Percentiles rank a stretch among this genome's conserved stretches.
phyloP scores from a whole-genome alignment of 208 protist species.

The Acanthamoeba quina region DNA sequence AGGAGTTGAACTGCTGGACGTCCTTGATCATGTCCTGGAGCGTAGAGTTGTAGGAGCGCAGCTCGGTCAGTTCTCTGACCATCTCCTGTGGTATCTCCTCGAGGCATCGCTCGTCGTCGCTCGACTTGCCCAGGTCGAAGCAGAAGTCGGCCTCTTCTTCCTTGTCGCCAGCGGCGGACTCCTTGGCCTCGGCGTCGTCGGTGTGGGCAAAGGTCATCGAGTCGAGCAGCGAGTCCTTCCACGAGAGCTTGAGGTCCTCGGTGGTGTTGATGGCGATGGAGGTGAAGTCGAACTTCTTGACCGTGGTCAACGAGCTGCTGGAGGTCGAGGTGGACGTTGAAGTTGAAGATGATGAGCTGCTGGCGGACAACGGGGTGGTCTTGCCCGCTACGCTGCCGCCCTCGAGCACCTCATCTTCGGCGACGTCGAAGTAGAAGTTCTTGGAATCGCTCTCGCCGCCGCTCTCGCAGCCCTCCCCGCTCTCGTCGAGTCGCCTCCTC shows the following conservation, averaged over 20 bases:
- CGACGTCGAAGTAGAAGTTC: neutral
- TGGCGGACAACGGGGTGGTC: neutral
- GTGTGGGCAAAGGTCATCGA: constrained; percentile 28
- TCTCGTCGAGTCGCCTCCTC: neutral
- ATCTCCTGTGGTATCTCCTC: constrained; percentile 41
- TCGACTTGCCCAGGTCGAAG: constrained; percentile 48
- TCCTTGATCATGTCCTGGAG: constrained; percentile 59
- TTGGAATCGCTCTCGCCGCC: constrained; percentile 2
- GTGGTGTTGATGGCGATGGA: neutral
- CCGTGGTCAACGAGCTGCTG: neutral
- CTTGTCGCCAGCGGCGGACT: neutral
- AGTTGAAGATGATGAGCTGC: neutral
- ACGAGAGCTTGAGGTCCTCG: constrained; percentile 48
- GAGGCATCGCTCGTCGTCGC: constrained; percentile 42
- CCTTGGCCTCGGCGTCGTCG: neutral
- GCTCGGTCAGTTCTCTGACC: constrained; percentile 37
- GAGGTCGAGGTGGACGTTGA: neutral
- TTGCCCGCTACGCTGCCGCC: neutral
- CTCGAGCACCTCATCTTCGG: constrained; percentile 1
- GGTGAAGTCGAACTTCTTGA: neutral
- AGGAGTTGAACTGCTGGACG: constrained; percentile 41
- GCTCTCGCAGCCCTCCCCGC: neutral
- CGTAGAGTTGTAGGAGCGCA: constrained; percentile 17
- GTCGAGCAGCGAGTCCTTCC: constrained; percentile 40
- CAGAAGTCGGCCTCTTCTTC: constrained; percentile 13